A percentile compares a stretch with the other conserved stretches of the same genome.
Evolutionary conservation across 805 yeast genomes (phyloP).

Genomic region (Wickerhamiella cacticola): DNA sequence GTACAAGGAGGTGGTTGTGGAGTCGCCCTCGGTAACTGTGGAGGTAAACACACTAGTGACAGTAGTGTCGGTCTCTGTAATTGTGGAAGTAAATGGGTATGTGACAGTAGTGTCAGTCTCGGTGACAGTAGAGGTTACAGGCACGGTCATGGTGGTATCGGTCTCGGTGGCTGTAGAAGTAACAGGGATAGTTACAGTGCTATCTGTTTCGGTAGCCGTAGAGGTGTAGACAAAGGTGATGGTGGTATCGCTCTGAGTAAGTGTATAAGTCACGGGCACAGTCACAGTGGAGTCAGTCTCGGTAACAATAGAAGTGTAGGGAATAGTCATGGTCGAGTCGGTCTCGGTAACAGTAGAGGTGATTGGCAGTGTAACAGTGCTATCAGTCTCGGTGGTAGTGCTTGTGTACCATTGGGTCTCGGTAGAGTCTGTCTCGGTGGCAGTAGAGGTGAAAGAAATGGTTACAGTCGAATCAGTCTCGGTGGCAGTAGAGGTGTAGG

Average conservation of each 20-base stretch:
- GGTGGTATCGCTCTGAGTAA: not conserved
- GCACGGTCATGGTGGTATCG: not conserved
- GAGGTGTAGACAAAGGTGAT: not conserved
- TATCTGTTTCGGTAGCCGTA: not conserved
- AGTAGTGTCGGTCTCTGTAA: not conserved
- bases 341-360: slow-evolving; percentile 3
- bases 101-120: not conserved
- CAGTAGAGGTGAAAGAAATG: not conserved
- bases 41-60: not conserved
- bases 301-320: not conserved
- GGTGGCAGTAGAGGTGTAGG: not conserved
- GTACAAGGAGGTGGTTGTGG: not conserved
- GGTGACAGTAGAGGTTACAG: not conserved
- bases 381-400: not conserved
- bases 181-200: not conserved
- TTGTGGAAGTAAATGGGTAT: not conserved
- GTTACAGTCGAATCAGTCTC: slow-evolving; percentile 2
- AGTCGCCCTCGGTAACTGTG: not conserved
- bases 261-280: not conserved
- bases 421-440: not conserved
- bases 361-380: not conserved
- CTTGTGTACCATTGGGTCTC: not conserved
- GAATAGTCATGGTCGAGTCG: not conserved
- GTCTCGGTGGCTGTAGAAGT: slow-evolving; percentile 1
- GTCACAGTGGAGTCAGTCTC: not conserved